Evolutionary conservation across 2,329 filamentous ascomycete species (phyloP).

Genomic region (Paecilomyces dactylethromorphus): DNA sequence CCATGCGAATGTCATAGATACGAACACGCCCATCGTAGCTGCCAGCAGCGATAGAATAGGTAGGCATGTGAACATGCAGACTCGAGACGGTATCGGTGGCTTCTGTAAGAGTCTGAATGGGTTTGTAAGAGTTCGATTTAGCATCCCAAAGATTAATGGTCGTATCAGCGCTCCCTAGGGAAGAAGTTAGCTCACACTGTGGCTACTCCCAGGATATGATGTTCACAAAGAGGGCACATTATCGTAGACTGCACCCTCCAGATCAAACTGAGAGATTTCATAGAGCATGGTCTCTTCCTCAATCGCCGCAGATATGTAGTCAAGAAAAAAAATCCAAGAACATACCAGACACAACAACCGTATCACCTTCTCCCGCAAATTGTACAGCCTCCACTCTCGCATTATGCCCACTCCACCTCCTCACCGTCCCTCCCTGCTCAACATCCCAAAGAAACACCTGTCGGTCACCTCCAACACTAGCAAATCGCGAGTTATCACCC

Average conservation of each 20-base stretch:
- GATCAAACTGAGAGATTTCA: background rate
- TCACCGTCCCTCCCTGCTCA: slow-evolving; percentile 65
- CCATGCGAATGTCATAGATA: slow-evolving; percentile 75
- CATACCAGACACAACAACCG: slow-evolving; percentile 61
- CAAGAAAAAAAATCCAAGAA: background rate
- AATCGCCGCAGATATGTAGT: background rate
- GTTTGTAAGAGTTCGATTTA: slow-evolving; percentile 33
- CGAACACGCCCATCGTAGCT: slow-evolving; percentile 81
- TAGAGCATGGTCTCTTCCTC: background rate
- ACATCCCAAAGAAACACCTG: slow-evolving; percentile 95
- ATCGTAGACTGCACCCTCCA: background rate
- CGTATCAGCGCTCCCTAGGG: slow-evolving; percentile 37
- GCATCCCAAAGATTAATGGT: slow-evolving; percentile 38
- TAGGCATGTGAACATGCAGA: slow-evolving; percentile 31
- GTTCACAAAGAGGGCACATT: background rate
- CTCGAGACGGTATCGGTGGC: slow-evolving; percentile 36
- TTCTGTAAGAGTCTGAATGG: slow-evolving; percentile 36
- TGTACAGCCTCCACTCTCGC: slow-evolving; percentile 70
- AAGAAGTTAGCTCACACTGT: slow-evolving; percentile 2
- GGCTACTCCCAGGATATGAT: background rate
- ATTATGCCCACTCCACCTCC: slow-evolving; percentile 66
- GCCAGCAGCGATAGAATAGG: slow-evolving; percentile 56
- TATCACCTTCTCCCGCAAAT: slow-evolving; percentile 71
- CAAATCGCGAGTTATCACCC: slow-evolving; percentile 74
- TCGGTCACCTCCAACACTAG: slow-evolving; percentile 83